Evolutionary conservation across 306 rosid species (phyloP).

Genomic region (Urtica urens): DNA sequence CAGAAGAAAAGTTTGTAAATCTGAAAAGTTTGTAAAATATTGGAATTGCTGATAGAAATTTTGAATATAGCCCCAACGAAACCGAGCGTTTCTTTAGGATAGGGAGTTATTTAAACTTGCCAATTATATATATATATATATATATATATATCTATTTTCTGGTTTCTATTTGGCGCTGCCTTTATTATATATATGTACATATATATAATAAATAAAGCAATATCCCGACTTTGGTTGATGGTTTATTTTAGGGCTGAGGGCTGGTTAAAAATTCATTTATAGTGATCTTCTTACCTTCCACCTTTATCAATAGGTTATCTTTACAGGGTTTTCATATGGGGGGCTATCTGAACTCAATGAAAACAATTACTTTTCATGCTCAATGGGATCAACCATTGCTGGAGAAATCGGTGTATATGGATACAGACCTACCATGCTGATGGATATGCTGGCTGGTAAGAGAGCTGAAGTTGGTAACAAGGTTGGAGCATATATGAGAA

Average conservation of each 20-base stretch:
- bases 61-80: too few species aligned
- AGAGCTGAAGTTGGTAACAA: constrained; percentile 93
- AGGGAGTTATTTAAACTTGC: too few species aligned
- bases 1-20: too few species aligned
- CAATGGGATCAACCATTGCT: constrained; percentile 92
- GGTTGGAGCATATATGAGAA: constrained; percentile 95
- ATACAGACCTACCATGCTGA: constrained; percentile 76
- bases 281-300: constrained; percentile 16
- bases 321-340: constrained; percentile 93
- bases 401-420: constrained; percentile 97
- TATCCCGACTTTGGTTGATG: too few species aligned
- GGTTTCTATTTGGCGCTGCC: too few species aligned
- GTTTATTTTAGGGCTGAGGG: background rate
- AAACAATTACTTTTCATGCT: constrained; percentile 75
- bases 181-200: too few species aligned
- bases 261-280: background rate
- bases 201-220: too few species aligned
- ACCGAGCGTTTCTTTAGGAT: too few species aligned
- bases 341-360: constrained; percentile 89
- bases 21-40: too few species aligned
- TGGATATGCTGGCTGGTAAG: constrained; percentile 98
- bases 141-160: too few species aligned
- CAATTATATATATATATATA: too few species aligned
- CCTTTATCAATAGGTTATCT: constrained; percentile 62
- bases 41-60: too few species aligned